Evolutionary conservation across 768 basidiomycete genomes (phyloP), one percentile per base, ranked within the genome.

Genomic region (Phanerochaete carnosa): DNA sequence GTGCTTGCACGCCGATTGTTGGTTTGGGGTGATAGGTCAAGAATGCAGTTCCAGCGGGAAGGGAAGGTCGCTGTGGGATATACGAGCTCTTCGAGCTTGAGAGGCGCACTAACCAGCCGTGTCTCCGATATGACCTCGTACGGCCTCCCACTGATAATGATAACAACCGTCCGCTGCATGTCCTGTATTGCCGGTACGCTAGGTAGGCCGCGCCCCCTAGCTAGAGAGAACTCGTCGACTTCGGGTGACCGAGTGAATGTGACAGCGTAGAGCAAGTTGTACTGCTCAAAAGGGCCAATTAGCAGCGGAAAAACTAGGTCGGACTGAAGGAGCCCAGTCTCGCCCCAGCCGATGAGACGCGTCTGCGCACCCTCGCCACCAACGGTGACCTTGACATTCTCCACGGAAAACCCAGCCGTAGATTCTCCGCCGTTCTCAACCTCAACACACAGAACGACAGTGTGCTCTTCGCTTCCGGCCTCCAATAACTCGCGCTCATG

Each of bases 391-490:
- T 87, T 83, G 3, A 95, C 84, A 50, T 77, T 82, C 68, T 94
- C 89, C 1, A 97, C 83, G 57, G 85, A 77, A 69, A 94, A 95
- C 0, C 87, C 86, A 5, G 77, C 74, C 30, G 79, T 69, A 2
- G 83, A 79, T 19, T 89, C 88, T 15, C 87, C 86, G 1, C 87
- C 82, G 67, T 95, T 94, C 73, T 95, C 93, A 46, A 97, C 79
- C 67, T 97, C 95, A 4, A 97, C 87, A 61, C 90, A 94, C n/a
- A 97, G 83, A 5, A 95, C 87, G 25, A 95, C 86, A 0, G 92
- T 92, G 50, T 88, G 81, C 71, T 95, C 93, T 54, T 89, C 90
- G 63, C 85, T 87, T 0, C 90, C 88, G 43, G 89, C 89, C 62
- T 86, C 78, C 33, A 77, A 71, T 53, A 80, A 75, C 62, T 79